Conservation (phyloP, 305 asterid genomes). For the Solanum chacoense region DNA sequence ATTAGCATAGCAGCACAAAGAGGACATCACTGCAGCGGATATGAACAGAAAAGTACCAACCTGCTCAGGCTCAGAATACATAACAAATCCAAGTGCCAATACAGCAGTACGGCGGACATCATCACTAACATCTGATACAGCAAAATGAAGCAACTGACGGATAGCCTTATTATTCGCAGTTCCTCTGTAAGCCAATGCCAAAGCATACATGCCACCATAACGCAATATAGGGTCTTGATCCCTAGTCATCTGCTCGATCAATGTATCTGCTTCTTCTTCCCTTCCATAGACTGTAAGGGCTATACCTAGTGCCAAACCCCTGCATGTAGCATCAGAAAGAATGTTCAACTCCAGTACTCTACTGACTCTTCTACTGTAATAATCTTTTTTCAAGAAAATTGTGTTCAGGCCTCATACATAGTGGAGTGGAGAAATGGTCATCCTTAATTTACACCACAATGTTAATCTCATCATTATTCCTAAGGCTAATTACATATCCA, state of each 20-base stretch:
- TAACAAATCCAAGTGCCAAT: conserved; percentile 83
- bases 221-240: conserved; percentile 96
- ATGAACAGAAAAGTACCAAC: conserved; percentile 21
- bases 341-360: neutral
- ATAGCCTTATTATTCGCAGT: conserved; percentile 93
- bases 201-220: conserved; percentile 95
- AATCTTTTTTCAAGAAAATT: neutral
- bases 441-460: neutral
- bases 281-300: conserved; percentile 93
- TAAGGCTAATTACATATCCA: neutral
- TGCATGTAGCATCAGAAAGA: conserved; percentile 10
- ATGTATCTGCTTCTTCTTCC: conserved; percentile 86
- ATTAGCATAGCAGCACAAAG: neutral
- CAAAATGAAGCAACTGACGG: conserved; percentile 89
- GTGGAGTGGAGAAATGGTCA: neutral
- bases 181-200: conserved; percentile 95
- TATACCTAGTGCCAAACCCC: conserved; percentile 92
- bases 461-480: neutral
- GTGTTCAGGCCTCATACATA: neutral
- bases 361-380: neutral
- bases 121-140: conserved; percentile 95
- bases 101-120: conserved; percentile 98
- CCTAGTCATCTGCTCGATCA: conserved; percentile 89
- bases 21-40: neutral
- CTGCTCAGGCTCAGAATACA: conserved; percentile 96